Evolutionary conservation across 345 rosid species (phyloP).

Genomic region (Rhizophora apiculata): DNA sequence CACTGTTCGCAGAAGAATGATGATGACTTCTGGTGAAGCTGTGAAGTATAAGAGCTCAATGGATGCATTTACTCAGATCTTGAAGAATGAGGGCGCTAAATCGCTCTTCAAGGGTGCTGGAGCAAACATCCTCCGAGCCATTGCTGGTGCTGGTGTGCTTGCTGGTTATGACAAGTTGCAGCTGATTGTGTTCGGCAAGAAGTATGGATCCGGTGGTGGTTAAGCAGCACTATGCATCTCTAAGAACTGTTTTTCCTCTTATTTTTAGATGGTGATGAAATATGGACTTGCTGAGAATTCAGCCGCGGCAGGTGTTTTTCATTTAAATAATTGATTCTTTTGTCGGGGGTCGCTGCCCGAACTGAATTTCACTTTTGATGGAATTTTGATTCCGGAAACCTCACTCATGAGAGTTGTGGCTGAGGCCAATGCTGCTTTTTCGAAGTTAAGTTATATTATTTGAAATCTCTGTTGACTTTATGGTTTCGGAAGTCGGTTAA

Average conservation of each 20-base stretch:
- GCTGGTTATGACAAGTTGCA: constrained; percentile 40
- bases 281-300: constrained; percentile 30
- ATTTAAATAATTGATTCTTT: constrained; percentile 38
- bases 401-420: constrained; percentile 10
- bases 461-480: neutral
- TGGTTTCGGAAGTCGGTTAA: too few species aligned
- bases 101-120: constrained; percentile 43
- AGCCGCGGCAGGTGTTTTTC: constrained; percentile 20
- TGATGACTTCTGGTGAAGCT: constrained; percentile 42
- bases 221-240: neutral
- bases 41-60: constrained; percentile 35
- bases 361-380: constrained; percentile 21
- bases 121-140: constrained; percentile 37
- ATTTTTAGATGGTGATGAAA: constrained; percentile 58
- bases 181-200: constrained; percentile 35
- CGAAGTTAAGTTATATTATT: constrained; percentile 6
- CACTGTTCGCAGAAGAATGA: constrained; percentile 40
- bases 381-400: constrained; percentile 20
- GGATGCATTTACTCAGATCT: constrained; percentile 28
- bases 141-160: constrained; percentile 40
- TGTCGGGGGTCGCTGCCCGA: constrained; percentile 25
- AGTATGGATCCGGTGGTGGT: constrained; percentile 35
- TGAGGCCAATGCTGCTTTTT: neutral
- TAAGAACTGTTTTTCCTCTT: neutral
- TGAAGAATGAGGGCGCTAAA: constrained; percentile 37